A percentile compares a stretch with the other conserved stretches of the same genome.
Evolutionary conservation across 2,329 filamentous ascomycete genomes (phyloP).

Genomic region (Aspergillus transmontanensis): DNA sequence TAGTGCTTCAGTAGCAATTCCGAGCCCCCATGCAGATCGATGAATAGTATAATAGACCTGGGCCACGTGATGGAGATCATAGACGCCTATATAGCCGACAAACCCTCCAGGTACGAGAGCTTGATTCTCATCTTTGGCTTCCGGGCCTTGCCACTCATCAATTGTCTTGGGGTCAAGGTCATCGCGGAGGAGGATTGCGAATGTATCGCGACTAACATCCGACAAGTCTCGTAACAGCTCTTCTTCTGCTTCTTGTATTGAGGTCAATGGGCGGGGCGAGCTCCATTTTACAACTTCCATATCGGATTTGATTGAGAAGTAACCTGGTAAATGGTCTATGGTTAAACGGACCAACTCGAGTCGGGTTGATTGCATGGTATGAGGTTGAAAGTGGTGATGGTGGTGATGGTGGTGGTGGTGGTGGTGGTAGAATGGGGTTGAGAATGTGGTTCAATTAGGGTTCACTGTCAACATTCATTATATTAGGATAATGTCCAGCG

Average conservation of each 20-base stretch:
- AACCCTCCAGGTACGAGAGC: neutral
- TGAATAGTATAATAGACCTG: neutral
- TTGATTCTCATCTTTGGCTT: neutral
- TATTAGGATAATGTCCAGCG: neutral
- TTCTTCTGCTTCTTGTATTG: neutral
- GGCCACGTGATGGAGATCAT: neutral
- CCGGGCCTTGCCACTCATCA: neutral
- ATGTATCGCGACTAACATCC: neutral
- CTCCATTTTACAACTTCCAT: neutral
- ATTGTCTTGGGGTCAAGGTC: neutral
- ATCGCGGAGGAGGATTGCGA: neutral
- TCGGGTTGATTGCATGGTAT: neutral
- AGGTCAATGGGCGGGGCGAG: neutral
- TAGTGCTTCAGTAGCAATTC: neutral
- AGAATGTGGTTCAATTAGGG: neutral
- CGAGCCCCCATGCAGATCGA: neutral
- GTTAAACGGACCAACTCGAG: neutral
- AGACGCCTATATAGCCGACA: neutral
- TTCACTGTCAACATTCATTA: neutral
- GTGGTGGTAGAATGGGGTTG: neutral
- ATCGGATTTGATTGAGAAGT: neutral
- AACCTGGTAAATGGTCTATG: neutral
- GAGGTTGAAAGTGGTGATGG: neutral
- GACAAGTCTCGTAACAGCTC: neutral
- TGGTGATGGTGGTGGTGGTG: neutral